phyloP scores from a whole-genome alignment of 805 yeast species.

The Saccharomycopsis sp. region DNA sequence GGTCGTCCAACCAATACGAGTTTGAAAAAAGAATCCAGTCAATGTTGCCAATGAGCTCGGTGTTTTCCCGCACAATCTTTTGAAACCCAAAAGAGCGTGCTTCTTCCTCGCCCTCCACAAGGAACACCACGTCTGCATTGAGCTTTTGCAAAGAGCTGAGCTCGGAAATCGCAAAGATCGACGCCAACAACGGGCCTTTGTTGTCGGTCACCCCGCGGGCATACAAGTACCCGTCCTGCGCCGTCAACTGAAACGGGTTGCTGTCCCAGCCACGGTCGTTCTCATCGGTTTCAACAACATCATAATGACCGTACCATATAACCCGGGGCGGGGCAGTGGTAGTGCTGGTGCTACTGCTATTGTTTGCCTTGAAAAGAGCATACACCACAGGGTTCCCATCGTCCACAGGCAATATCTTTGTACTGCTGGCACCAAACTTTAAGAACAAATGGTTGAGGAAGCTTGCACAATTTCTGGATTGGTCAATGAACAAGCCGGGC shows the following conservation, averaged over 20 bases:
- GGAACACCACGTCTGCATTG: slow-evolving; percentile 64
- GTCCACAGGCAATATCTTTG: slow-evolving; percentile 62
- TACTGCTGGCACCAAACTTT: slow-evolving; percentile 57
- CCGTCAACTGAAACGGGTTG: slow-evolving; percentile 67
- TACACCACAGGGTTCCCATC: slow-evolving; percentile 81
- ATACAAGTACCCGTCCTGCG: slow-evolving; percentile 75
- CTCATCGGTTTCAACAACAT: slow-evolving; percentile 79
- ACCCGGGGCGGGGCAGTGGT: slow-evolving; percentile 35
- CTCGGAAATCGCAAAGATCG: slow-evolving; percentile 80
- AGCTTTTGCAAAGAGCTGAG: slow-evolving; percentile 43
- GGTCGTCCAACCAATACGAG: slow-evolving; percentile 89
- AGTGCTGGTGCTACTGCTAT: not conserved
- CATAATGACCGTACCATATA: slow-evolving; percentile 94
- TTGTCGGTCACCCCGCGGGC: slow-evolving; percentile 94
- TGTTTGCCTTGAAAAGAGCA: slow-evolving; percentile 50
- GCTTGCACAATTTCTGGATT: slow-evolving; percentile 80
- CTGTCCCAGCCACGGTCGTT: slow-evolving; percentile 58
- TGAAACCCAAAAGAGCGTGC: slow-evolving; percentile 84
- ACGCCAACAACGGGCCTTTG: slow-evolving; percentile 86
- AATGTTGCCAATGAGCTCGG: slow-evolving; percentile 61
- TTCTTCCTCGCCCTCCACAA: slow-evolving; percentile 95
- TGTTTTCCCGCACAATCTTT: slow-evolving; percentile 46
- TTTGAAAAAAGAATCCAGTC: slow-evolving; percentile 89
- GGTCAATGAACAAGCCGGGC: slow-evolving; percentile 61
- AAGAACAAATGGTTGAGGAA: slow-evolving; percentile 54